These are phyloP conservation scores for Hypholoma sublateritium DNA, from an alignment of 768 basidiomycete genomes.

Conservation along the genomic window DNA sequence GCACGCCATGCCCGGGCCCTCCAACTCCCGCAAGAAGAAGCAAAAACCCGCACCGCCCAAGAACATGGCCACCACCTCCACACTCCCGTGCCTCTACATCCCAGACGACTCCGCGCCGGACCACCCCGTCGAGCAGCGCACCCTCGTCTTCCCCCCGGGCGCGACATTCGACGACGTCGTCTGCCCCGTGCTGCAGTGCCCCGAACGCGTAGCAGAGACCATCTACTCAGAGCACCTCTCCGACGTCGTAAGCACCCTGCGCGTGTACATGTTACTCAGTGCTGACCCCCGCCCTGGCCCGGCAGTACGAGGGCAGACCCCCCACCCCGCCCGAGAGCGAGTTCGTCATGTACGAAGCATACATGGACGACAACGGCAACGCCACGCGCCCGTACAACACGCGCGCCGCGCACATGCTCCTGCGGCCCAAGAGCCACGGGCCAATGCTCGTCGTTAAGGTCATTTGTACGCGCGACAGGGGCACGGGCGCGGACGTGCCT, in stretches of 20 bases:
- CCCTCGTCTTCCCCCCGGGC: background rate
- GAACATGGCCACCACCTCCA: too few species aligned
- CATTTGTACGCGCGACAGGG: background rate
- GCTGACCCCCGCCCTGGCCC: too few species aligned
- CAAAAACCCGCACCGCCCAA: too few species aligned
- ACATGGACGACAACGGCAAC: slow-evolving; percentile 6
- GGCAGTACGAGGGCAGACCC: background rate
- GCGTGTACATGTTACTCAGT: too few species aligned
- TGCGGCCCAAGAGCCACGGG: slow-evolving; percentile 5
- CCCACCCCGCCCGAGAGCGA: background rate
- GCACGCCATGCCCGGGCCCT: too few species aligned
- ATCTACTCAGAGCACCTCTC: slow-evolving; percentile 1
- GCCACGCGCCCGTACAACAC: slow-evolving; percentile 4
- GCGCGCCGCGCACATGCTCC: slow-evolving; percentile 4
- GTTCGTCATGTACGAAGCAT: background rate
- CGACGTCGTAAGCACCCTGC: too few species aligned
- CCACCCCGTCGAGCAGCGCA: background rate
- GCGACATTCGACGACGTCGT: background rate
- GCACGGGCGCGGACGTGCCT: background rate
- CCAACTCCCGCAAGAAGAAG: too few species aligned
- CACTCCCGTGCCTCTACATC: slow-evolving; percentile 1
- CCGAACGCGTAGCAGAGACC: background rate
- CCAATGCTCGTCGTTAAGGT: slow-evolving; percentile 2
- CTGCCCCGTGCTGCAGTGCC: background rate
- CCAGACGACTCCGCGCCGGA: slow-evolving; percentile 8